These are phyloP conservation scores for Emergomyces africanus DNA, from an alignment of 2,329 filamentous ascomycete species.

Conservation along the genomic window DNA sequence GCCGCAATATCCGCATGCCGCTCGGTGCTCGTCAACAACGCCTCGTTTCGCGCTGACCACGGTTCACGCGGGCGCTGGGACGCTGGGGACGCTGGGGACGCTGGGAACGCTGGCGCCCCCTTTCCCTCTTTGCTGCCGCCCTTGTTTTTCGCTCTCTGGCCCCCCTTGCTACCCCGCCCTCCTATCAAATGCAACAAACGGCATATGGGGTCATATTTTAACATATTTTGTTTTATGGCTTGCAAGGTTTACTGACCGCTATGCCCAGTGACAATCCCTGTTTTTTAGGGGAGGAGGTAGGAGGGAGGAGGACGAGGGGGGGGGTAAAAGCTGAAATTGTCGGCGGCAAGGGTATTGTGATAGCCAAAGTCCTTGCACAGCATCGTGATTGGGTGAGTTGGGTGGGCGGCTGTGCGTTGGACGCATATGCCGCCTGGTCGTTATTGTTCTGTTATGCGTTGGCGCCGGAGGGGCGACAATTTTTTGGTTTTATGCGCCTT, in stretches of 20 bases:
- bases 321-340: background rate
- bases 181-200: background rate
- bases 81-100: too few species aligned
- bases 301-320: too few species aligned
- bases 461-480: background rate
- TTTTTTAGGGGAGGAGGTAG: background rate
- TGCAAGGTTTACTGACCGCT: background rate
- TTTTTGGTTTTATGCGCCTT: background rate
- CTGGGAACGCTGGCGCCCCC: background rate
- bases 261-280: background rate
- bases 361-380: too few species aligned
- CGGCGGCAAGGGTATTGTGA: background rate
- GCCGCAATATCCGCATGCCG: constrained; percentile 3
- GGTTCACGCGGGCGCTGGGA: background rate
- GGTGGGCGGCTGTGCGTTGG: background rate
- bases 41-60: background rate
- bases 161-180: background rate
- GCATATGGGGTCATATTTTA: background rate
- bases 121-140: background rate
- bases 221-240: background rate
- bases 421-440: background rate
- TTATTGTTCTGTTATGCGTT: background rate
- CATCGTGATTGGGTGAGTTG: background rate
- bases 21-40: constrained; percentile 1
- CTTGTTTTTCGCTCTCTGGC: background rate